Conservation (phyloP, 2,329 filamentous ascomycete species). For the Pyrenochaeta sp. region DNA sequence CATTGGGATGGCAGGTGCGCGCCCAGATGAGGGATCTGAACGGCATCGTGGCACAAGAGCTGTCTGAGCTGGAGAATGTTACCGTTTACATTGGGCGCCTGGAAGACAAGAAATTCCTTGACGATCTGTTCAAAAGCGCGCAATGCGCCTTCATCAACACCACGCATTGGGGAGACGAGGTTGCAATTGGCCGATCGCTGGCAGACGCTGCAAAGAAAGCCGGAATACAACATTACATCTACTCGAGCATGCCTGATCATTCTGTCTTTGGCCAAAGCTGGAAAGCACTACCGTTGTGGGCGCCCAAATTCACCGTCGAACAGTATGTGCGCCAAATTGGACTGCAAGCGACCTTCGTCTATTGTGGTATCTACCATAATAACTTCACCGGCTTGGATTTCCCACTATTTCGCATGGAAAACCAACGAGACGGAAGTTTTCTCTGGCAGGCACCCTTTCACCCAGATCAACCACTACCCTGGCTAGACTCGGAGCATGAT, state of each 20-base stretch:
- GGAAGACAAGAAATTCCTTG: slow-evolving; percentile 78
- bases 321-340: slow-evolving; percentile 86
- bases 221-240: slow-evolving; percentile 89
- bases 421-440: slow-evolving; percentile 85
- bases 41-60: slow-evolving; percentile 87
- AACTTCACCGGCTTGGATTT: slow-evolving; percentile 95
- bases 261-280: slow-evolving; percentile 77
- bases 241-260: slow-evolving; percentile 97
- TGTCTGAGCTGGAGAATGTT: slow-evolving; percentile 82
- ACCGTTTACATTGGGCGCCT: slow-evolving; percentile 72
- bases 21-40: slow-evolving; percentile 89
- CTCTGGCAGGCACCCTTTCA: slow-evolving; percentile 95
- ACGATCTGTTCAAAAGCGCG: slow-evolving; percentile 80
- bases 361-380: slow-evolving; percentile 98
- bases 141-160: slow-evolving; percentile 98
- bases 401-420: slow-evolving; percentile 93
- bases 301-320: slow-evolving; percentile 90
- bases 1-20: slow-evolving; percentile 91
- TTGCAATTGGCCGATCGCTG: slow-evolving; percentile 85
- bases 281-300: slow-evolving; percentile 89
- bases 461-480: slow-evolving; percentile 86
- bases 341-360: slow-evolving; percentile 89
- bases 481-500: slow-evolving; percentile 96
- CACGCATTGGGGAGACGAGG: slow-evolving; percentile 94
- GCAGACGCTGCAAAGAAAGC: slow-evolving; percentile 88